Base-by-base conservation (phyloP, 345 rosid genomes). In the Citrus trifoliata region DNA sequence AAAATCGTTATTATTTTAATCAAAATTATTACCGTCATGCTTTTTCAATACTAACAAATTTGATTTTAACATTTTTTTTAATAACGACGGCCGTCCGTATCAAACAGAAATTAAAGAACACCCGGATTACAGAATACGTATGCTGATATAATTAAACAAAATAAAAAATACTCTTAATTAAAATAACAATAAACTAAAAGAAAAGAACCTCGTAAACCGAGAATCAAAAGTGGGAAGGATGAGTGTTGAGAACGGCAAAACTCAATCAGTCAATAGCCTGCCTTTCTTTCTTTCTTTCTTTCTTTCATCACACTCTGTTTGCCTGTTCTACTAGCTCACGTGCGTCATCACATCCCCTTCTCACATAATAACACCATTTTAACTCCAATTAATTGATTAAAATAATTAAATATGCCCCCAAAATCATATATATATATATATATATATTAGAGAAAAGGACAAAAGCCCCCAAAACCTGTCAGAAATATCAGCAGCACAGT, bases 401-500 rank as follows among this genome's bases (percentile, higher is more conserved):
- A 56, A 1, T 42, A 30, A 64, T 22, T 21, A 25, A 76, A 56
- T 27, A 59, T 67, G 61, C n/a, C n/a, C 62, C 68, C 24, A 35
- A 76, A 76, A 33, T 6, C 40, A 5, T 35, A 5, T 35, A 9
- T 40, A 40, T 40, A 42, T 12, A 42, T 8, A 86, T 35, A 35
- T 30, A 30, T 28, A 28, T 28, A 28, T 28, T 2, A 46, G n/a
- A 71, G 27, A 71, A 86, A 72, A 76, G 81, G 87, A 86, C 89
- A 86, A 80, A 81, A 68, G 22, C 33, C 28, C 70, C 7, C 7
- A 63, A 75, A 69, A 53, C 79, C 25, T 82, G 88, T 83, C 86
- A 85, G 81, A 86, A 88, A 88, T 86, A 84, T 84, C 88, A 84
- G 87, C 71, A 51, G 67, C 86, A 80, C 80, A 80, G 86, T 83